Evolutionary conservation across 2,329 filamentous ascomycete genomes (phyloP), one percentile per base, ranked within the genome.

Genomic region (Phyllosticta capitalensis): DNA sequence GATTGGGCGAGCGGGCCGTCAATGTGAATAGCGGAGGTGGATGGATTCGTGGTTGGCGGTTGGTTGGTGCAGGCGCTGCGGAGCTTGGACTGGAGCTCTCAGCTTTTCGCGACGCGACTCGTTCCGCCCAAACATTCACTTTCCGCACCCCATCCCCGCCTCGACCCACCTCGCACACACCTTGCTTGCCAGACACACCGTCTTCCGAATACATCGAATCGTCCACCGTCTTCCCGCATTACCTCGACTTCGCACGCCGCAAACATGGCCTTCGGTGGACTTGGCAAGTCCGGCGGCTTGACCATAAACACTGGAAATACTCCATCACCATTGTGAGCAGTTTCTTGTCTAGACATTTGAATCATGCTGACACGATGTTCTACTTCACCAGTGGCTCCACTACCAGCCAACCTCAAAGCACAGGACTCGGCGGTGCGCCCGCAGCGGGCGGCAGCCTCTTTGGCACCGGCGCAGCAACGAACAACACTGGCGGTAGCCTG

Each of bases 301-400:
- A 79, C 76, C 61, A 76, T 83, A 66, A 83, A 83, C 66, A 83
- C 81, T 20, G 76, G 75, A 66, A 83, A 83, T 66, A 83, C 81
- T 20, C 75, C 75, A 62, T 67, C 48, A n/a, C 54, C 52, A 48
- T 24, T 60, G 53, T 45, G 26, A 54, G 52, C 52, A 19, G 22
- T 54, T 50, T 21, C 21, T 19, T 28, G 24, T 21, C 19, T 52
- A 5, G 3, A n/a, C 20, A 20, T 9, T 26, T 33, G 26, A 2
- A 22, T 54, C 14, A 21, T 14, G 38, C 38, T 45, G 38, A 45
- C 38, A 45, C 2, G 20, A 33, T 52, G 26, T 24, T 21, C 28
- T 28, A 26, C 21, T 50, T 19, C 54, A n/a, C n/a, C n/a, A 64
- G 52, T 48, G 55, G 61, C 4, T 60, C 59, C 14, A 61, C 58